Conservation (phyloP, 352 stramenopile genomes). For the Globisporangium carolinianum region DNA sequence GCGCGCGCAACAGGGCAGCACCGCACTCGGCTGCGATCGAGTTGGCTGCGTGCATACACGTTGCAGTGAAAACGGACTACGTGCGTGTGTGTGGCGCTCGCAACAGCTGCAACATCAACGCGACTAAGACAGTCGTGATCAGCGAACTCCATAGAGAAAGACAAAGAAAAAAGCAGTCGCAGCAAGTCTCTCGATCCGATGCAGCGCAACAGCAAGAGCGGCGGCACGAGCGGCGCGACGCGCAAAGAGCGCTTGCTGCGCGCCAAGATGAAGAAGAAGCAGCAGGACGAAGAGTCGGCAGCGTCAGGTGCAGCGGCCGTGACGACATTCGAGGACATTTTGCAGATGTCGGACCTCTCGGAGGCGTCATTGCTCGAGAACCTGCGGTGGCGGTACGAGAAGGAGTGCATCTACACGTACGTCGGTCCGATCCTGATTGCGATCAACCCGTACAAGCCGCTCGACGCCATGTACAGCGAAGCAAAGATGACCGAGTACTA, state of each 20-base stretch:
- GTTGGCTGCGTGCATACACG: background rate
- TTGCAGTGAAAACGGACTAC: too few species aligned
- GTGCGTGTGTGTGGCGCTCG: too few species aligned
- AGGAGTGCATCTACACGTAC: conserved; percentile 93
- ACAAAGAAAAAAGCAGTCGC: background rate
- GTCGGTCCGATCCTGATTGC: conserved; percentile 88
- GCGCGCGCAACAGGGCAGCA: too few species aligned
- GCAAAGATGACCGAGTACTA: conserved; percentile 87
- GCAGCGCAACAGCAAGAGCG: conserved; percentile 26
- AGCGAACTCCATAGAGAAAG: background rate
- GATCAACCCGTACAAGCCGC: conserved; percentile 89
- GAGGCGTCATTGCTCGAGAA: conserved; percentile 88
- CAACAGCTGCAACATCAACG: too few species aligned
- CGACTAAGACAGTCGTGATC: too few species aligned
- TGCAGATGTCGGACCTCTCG: conserved; percentile 87
- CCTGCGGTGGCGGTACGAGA: conserved; percentile 86
- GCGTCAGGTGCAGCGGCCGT: conserved; percentile 20
- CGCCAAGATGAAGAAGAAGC: conserved; percentile 86
- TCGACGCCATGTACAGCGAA: conserved; percentile 64
- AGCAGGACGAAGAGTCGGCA: conserved; percentile 54
- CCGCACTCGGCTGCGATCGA: too few species aligned
- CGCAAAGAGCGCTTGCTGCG: conserved; percentile 82
- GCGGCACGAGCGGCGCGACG: conserved; percentile 24
- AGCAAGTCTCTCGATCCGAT: conserved; percentile 9
- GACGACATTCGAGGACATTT: conserved; percentile 77